Evolutionary conservation across 148 eudicot species (phyloP), one percentile per base, ranked within the genome.

Genomic region (Vaccinium darrowii): DNA sequence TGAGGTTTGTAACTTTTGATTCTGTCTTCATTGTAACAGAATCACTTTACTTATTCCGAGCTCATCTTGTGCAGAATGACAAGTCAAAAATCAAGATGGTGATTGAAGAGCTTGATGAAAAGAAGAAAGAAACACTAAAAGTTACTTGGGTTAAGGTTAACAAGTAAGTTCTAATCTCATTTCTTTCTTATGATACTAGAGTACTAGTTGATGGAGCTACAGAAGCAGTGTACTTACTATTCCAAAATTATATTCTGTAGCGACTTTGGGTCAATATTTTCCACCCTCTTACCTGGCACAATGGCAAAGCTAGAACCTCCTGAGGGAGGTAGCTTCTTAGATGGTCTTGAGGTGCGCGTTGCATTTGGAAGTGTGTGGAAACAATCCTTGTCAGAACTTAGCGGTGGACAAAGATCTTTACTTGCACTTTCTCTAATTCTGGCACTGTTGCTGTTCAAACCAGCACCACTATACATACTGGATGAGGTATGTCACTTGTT

Each of bases 311-410:
- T 97, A 79, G 99, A 97, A 51, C 99, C 99, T 82, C 94, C 96
- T 8, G 99, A 95, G 87, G 99, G 99, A 84, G 76, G 95, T 87
- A 97, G 91, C 85, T 97, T 97, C 86, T 89, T 97, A 51, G 99
- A 97, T 87, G 99, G 99, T 23, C 93, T 97, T 85, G 99, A 97
- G 92, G 99, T 97, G 84, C 94, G 96, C 18, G 99, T 97, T 87
- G 98, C 99, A 72, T 97, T 97, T 88, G 99, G 99, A 83, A 87
- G 95, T 88, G 99, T 97, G 76, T 97, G 99, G 99, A 97, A 97
- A 88, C 98, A 95, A 84, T 97, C 99, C 27, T 89, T 97, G 83
- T 97, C 98, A 78, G 98, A 97, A 87, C 94, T 97, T 52, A 97
- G 99, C 87, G 99, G 99, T 10, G 99, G 99, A 10, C 99, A 97